Evolutionary conservation across 176 grass and related monocot genomes (phyloP), one percentile per base, ranked within the genome.

Genomic region (Alloteropsis semialata): DNA sequence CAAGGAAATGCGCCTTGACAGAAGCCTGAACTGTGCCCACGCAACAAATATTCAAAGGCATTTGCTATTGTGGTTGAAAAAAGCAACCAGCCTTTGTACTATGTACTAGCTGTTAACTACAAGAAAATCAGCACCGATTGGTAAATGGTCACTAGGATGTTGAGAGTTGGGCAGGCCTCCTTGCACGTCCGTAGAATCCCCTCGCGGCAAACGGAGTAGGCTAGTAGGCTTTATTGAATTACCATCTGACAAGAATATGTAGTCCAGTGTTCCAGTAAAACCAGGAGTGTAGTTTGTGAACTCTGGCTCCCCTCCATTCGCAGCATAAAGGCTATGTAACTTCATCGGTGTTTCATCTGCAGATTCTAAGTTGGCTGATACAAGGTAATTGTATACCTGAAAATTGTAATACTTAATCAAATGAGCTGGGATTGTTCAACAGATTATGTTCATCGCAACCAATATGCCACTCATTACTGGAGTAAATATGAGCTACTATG

Each of bases 201-300:
- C 87, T 43, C 76, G 72, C 6, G 96, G 96, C 57, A 98, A 37
- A 78, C 49, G 22, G 77, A 98, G 91, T 58, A 98, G 67, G 82
- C 87, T 93, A 19, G 80, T 78, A 65, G 96, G 89, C 74, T 91
- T 95, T 81, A 92, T 21, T 38, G 62, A 77, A 69, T 84, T 84
- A 72, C 72, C 75, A 24, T 72, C 72, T 0, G 72, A 87, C 63
- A 92, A 42, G 76, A 95, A 95, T 46, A 95, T 87, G 70, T 95
- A 98, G 50, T 98, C 92, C 3, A 98, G 67, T 45, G 96, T 98
- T 89, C 89, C 92, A 42, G 92, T 95, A 77, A 98, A 98, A 78
- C 78, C 91, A 82, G 96, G 92, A 28, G 96, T 98, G 84, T 71
- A 93, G 53, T 98, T 98, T 57, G 92, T 98, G 80, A 93, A 95